These are phyloP conservation scores for Letharia columbiana DNA, from an alignment of 495 filamentous ascomycete species.

Conservation along the genomic window DNA sequence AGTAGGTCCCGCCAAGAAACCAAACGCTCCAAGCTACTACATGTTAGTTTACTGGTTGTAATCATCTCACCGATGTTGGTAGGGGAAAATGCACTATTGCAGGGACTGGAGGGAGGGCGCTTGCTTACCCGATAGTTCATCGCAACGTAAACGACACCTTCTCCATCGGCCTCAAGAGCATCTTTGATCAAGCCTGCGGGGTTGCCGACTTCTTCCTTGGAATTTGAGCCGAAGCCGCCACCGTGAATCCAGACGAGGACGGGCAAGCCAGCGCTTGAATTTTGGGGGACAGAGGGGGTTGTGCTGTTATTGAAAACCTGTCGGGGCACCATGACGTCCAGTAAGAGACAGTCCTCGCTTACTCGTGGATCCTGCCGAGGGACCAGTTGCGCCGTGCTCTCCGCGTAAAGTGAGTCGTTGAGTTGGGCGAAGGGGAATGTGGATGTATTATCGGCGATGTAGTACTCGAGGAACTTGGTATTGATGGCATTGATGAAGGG, in stretches of 20 bases:
- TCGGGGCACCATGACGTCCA: slow-evolving; percentile 42
- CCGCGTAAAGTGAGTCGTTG: too few relatives aligned
- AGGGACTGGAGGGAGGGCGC: too few relatives aligned
- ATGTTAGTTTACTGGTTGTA: too few relatives aligned
- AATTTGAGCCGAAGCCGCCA: slow-evolving; percentile 41
- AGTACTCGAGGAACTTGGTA: too few relatives aligned
- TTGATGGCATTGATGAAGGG: too few relatives aligned
- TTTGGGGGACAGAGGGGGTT: not conserved
- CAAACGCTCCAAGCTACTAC: not conserved
- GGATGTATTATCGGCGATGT: too few relatives aligned
- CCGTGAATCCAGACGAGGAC: slow-evolving; percentile 53
- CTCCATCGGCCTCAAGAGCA: slow-evolving; percentile 25
- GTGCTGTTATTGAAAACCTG: slow-evolving; percentile 14
- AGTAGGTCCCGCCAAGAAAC: not conserved
- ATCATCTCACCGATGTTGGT: too few relatives aligned
- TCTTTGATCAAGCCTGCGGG: slow-evolving; percentile 38
- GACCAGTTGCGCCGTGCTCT: too few relatives aligned
- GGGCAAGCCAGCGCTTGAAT: slow-evolving; percentile 28
- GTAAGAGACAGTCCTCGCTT: slow-evolving; percentile 49
- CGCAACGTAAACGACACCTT: slow-evolving; percentile 47
- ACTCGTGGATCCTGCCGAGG: slow-evolving; percentile 28
- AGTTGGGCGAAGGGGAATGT: too few relatives aligned
- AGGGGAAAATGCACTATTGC: too few relatives aligned
- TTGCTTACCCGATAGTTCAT: slow-evolving; percentile 45
- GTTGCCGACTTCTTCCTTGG: slow-evolving; percentile 38